Evolutionary conservation across 805 yeast genomes (phyloP).

Genomic region (Schizosaccharomyces pombe): DNA sequence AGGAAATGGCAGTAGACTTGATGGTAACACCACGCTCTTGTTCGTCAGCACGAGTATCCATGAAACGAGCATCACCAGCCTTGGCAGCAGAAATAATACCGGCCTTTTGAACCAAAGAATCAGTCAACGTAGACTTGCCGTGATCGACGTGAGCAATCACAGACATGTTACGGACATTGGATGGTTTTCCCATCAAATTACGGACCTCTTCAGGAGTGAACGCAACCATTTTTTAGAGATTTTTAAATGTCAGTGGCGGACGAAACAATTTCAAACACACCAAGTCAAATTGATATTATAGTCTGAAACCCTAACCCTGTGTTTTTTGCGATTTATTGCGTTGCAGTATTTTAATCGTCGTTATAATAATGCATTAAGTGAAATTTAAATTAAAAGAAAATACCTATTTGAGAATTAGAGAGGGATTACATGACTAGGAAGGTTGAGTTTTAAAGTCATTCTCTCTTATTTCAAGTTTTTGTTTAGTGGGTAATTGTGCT

Average conservation of each 20-base stretch:
- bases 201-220: constrained; percentile 51
- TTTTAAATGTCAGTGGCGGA: neutral
- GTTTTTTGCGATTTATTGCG: no score
- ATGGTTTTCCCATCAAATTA: constrained; percentile 96
- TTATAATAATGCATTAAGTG: no score
- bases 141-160: constrained; percentile 99
- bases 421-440: no score
- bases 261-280: neutral
- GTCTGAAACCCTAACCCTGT: no score
- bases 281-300: no score
- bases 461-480: no score
- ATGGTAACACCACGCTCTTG: constrained; percentile 99
- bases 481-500: no score
- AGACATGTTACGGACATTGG: constrained; percentile 99
- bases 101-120: constrained; percentile 95
- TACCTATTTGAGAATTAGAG: no score
- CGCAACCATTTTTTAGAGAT: constrained; percentile 1
- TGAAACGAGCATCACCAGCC: constrained; percentile 99
- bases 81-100: constrained; percentile 99
- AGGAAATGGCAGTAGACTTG: constrained; percentile 95
- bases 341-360: no score
- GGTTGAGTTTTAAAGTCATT: no score
- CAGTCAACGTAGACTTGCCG: constrained; percentile 98
- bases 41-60: constrained; percentile 99
- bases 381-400: no score